Percentiles rank a stretch among this genome's conserved stretches.
phyloP scores from a whole-genome alignment of 306 rosid species.

The Castanea sativa region DNA sequence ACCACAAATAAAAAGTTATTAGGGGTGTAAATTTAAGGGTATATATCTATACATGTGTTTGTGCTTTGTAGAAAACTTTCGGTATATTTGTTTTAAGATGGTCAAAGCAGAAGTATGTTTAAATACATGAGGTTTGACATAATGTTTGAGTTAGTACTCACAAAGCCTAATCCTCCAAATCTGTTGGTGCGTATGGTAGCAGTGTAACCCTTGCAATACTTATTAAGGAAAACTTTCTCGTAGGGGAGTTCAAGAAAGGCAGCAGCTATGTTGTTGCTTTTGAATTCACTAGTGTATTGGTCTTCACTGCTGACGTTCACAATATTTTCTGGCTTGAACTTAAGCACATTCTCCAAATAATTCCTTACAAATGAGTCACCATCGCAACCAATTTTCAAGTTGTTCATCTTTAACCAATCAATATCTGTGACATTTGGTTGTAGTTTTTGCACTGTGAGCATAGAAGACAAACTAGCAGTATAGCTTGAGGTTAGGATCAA shows the following conservation, averaged over 20 bases:
- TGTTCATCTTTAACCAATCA: constrained; percentile 30
- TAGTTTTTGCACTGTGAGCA: constrained; percentile 53
- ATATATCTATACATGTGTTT: no score
- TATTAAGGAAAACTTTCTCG: constrained; percentile 21
- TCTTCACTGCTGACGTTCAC: not conserved
- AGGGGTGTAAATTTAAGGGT: no score
- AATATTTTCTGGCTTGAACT: not conserved
- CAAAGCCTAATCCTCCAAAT: constrained; percentile 45
- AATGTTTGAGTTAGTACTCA: constrained; percentile 9
- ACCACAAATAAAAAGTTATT: no score
- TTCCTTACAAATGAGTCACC: constrained; percentile 16
- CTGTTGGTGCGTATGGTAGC: constrained; percentile 9
- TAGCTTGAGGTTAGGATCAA: constrained; percentile 56
- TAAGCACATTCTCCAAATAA: not conserved
- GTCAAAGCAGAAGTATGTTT: no score
- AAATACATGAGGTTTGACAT: no score
- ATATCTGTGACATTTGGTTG: constrained; percentile 29
- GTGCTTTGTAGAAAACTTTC: no score
- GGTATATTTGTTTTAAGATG: no score
- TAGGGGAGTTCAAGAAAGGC: constrained; percentile 37
- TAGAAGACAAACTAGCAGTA: constrained; percentile 72
- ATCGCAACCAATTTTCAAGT: constrained; percentile 54
- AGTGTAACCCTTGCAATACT: constrained; percentile 21
- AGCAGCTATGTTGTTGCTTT: constrained; percentile 10
- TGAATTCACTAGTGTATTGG: not conserved